Conservation (phyloP, 768 basidiomycete genomes). For the Rhodotorula toruloides region DNA sequence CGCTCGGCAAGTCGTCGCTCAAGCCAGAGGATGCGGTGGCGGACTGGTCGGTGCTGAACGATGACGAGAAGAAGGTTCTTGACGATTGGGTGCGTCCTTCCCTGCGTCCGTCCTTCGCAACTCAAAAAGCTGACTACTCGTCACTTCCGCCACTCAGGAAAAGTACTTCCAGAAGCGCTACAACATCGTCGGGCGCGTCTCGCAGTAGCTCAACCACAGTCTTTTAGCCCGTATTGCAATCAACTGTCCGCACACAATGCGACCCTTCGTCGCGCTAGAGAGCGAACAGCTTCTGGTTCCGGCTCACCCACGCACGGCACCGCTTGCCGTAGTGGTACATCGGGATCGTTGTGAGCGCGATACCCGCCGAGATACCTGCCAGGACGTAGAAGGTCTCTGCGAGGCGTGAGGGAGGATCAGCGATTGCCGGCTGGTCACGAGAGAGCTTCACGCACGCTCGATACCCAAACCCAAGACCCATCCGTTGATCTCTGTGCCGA, state of each 20-base stretch:
- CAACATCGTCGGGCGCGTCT: conserved; percentile 72
- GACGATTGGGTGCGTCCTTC: conserved; percentile 82
- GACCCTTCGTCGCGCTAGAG: background rate
- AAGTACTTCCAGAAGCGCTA: conserved; percentile 59
- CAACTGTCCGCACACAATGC: background rate
- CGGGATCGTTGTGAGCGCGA: conserved; percentile 1
- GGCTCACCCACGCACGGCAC: background rate
- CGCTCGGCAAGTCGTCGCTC: conserved; percentile 81
- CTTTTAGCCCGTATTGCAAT: too few relatives aligned
- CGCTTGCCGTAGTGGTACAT: conserved; percentile 7
- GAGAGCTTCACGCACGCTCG: conserved; percentile 1
- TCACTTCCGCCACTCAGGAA: background rate
- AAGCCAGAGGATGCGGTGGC: conserved; percentile 77
- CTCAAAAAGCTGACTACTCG: background rate
- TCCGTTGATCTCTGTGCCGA: conserved; percentile 6
- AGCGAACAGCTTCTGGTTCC: background rate
- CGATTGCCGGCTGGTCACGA: too few relatives aligned
- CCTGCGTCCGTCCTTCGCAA: conserved; percentile 9
- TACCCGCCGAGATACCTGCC: background rate
- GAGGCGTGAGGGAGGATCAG: background rate
- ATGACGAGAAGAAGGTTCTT: conserved; percentile 69
- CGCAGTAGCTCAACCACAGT: too few relatives aligned
- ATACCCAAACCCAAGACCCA: conserved; percentile 3
- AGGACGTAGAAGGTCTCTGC: background rate
- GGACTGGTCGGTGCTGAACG: conserved; percentile 71